These are phyloP conservation scores for Ustilago shanxiensis DNA, from an alignment of 1,284 basidiomycete species.

Conservation along the genomic window DNA sequence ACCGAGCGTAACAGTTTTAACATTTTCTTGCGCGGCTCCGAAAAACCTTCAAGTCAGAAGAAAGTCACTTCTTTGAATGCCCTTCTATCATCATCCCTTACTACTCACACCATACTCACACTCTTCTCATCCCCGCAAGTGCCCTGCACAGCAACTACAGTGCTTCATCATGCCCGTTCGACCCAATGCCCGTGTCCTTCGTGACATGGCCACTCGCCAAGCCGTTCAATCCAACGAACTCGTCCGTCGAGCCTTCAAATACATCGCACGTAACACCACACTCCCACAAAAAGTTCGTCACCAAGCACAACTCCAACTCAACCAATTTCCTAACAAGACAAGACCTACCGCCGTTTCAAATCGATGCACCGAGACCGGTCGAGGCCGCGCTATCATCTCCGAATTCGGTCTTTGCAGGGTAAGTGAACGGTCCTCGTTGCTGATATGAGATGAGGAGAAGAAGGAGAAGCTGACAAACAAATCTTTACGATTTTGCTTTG, in stretches of 20 bases:
- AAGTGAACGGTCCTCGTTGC: no score
- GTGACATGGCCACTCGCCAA: constrained; percentile 67
- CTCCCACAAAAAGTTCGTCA: constrained; percentile 80
- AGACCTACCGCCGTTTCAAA: constrained; percentile 88
- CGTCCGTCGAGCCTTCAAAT: constrained; percentile 68
- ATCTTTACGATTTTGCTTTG: neutral
- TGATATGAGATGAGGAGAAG: neutral
- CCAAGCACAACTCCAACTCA: constrained; percentile 94
- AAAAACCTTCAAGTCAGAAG: constrained; percentile 7
- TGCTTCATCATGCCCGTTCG: constrained; percentile 56
- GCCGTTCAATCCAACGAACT: constrained; percentile 69
- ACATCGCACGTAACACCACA: constrained; percentile 68
- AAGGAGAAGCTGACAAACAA: neutral
- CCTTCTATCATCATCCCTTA: neutral
- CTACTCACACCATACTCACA: neutral
- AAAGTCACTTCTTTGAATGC: neutral
- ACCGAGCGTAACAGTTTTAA: neutral
- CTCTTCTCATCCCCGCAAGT: no score
- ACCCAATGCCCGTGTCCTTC: constrained; percentile 62
- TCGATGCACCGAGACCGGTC: constrained; percentile 84
- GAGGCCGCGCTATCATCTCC: constrained; percentile 85
- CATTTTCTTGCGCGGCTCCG: constrained; percentile 9
- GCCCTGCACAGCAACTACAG: no score
- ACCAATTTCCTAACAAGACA: constrained; percentile 84
- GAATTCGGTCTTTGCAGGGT: constrained; percentile 91